Base-by-base conservation (phyloP, 2,329 filamentous ascomycete species). In the Chrysoporthe deuterocubensis region DNA sequence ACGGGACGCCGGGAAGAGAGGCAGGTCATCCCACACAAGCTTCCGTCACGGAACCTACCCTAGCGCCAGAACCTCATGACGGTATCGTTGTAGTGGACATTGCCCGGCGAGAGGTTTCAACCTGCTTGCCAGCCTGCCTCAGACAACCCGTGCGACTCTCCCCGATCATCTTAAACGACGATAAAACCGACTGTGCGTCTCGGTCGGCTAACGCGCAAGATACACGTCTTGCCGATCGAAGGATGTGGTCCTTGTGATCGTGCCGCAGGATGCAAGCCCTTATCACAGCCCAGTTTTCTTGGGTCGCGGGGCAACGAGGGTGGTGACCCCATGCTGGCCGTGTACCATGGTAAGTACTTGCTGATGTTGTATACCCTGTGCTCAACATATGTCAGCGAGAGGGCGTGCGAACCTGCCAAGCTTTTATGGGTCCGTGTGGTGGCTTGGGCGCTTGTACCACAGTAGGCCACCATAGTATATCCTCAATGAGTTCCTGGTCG, bases 241-340 rank as follows among this genome's bases (percentile, higher is more conserved):
- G 62, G 62, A 62, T 58, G 26, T 65, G 54, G 48, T 26, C 62
- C 43, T 57, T 60, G 58, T 57, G 66, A 64, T 64, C 59, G 37
- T 18, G 52, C 54, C 48, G 63, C 63, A 72, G 54, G 42, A 56
- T 59, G 66, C 58, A 68, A 65, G 56, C 14, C 64, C 16, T 43
- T 50, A 52, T 61, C 64, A 60, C 64, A 46, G 32, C 56, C 13
- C 54, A 42, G 65, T 16, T 63, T 44, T 46, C 66, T 26, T 56
- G 61, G 54, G 34, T 52, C 50, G 61, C n/a, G 46, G 42, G 43
- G 43, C 42, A 62, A 43, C 59, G 16, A 34, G 40, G 26, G 43
- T 40, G 54, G 16, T n/a, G 54, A 40, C 54, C 16, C 54, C 54
- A 57, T 37, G 18, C 1, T 40, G 32, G 9, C 50, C 32, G 50